Percentiles rank a stretch among this genome's conserved stretches.
Conservation (phyloP, 495 filamentous ascomycete species). For the Amphirosellinia nigrospora region DNA sequence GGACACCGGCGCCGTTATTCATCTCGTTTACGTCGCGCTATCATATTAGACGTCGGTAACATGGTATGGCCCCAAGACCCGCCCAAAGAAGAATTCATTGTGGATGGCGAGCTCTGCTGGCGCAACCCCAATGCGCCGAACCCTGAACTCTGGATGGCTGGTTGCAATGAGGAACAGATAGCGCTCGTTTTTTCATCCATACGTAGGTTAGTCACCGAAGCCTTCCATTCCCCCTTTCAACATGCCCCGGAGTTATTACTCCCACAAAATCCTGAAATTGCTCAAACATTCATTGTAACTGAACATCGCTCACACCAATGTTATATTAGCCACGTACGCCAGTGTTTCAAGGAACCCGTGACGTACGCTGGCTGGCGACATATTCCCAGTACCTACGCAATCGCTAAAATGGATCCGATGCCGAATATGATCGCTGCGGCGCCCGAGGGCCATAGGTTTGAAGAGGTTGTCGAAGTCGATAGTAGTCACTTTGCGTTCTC, state of each 20-base stretch:
- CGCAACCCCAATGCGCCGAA: neutral
- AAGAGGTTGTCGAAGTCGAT: slow-evolving; percentile 19
- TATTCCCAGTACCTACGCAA: slow-evolving; percentile 10
- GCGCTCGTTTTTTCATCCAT: neutral
- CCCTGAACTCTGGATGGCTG: neutral
- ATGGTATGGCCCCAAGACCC: slow-evolving; percentile 24
- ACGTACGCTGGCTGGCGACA: slow-evolving; percentile 18
- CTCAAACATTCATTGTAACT: neutral
- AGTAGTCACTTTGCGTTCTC: slow-evolving; percentile 17
- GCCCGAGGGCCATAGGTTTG: slow-evolving; percentile 21
- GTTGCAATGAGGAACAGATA: slow-evolving; percentile 20
- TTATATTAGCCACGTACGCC: slow-evolving; percentile 2
- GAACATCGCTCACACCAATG: neutral
- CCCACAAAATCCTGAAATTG: neutral
- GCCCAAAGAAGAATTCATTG: neutral
- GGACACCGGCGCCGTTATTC: slow-evolving; percentile 17
- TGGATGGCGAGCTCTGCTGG: slow-evolving; percentile 17
- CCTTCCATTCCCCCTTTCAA: too few relatives aligned
- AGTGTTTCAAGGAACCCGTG: slow-evolving; percentile 17
- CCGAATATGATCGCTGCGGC: slow-evolving; percentile 19
- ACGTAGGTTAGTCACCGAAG: neutral
- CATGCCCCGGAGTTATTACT: neutral
- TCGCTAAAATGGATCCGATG: slow-evolving; percentile 21
- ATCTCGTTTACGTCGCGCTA: slow-evolving; percentile 26
- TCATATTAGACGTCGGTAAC: slow-evolving; percentile 22